A percentile compares a stretch with the other conserved stretches of the same genome.
Conservation (phyloP, 495 filamentous ascomycete genomes). For the Aspergillus avenaceus region DNA sequence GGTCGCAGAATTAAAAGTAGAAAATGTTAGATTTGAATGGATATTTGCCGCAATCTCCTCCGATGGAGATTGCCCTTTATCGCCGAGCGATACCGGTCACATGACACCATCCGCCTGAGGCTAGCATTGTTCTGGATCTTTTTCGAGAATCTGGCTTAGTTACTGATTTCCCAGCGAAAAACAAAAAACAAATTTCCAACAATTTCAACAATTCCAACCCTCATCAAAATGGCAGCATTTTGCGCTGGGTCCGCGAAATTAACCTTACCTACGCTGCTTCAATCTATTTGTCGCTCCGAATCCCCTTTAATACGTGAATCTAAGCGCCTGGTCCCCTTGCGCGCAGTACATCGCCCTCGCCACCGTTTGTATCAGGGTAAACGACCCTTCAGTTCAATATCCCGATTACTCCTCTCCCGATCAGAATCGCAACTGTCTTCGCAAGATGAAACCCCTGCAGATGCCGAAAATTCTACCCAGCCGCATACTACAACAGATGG, state of each 20-base stretch:
- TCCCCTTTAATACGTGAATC: slow-evolving; percentile 2
- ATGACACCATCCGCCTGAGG: not conserved
- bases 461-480: not conserved
- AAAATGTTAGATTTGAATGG: not conserved
- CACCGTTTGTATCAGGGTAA: not conserved
- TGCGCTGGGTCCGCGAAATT: slow-evolving; percentile 23
- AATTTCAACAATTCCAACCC: not conserved
- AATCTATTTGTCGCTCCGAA: slow-evolving; percentile 18
- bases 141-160: not conserved
- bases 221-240: slow-evolving; percentile 13
- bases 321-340: slow-evolving; percentile 1
- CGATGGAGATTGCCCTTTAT: not conserved
- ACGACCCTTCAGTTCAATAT: not conserved
- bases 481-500: not conserved
- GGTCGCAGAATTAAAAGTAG: not conserved
- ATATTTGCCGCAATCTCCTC: not conserved
- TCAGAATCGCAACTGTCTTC: not conserved
- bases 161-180: not conserved
- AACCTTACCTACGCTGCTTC: slow-evolving; percentile 20
- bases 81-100: not conserved
- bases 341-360: slow-evolving; percentile 2
- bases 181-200: not conserved
- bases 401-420: not conserved
- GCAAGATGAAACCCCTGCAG: not conserved
- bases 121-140: not conserved